Base-by-base conservation (phyloP, 192 early-diverging fungal species). In the Dispira parvispora region DNA sequence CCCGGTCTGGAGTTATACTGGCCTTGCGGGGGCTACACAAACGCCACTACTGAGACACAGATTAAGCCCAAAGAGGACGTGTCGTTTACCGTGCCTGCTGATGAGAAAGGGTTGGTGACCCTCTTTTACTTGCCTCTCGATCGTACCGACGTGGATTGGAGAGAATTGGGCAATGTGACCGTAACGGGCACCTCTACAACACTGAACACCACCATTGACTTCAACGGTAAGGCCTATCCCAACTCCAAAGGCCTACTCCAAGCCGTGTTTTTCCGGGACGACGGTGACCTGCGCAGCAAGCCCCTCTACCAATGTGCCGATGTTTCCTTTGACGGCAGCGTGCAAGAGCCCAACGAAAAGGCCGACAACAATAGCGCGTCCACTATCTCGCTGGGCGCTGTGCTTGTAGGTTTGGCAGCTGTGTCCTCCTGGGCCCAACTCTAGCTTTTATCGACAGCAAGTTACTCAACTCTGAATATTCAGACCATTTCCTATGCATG, bases 241-340 rank as follows among this genome's bases (percentile, higher is more conserved):
- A 16, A 28, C 57, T 43, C 32, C 42, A 60, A 60, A 18, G 57
- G 55, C 46, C 43, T 54, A 20, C 38, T 60, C 5, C 26, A 60
- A 43, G 57, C 57, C 38, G 27, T 27, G 38, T 60, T 60, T 16
- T 60, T 42, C 57, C 57, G 27, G 13, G 43, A 11, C 21, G 32
- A 27, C 57, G 12, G 16, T 0, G 13, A 28, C 38, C 27, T 42
- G 16, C 38, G 18, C 21, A 43, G 18, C 42, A 27, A 42, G 21
- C 57, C 57, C 32, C 38, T 60, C 1, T 60, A 26, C 38, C 57
- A 60, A 43, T 60, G 57, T 43, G 57, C 57, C 57, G 57, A 60
- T 21, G 32, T 60, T 21, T 18, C 21, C 18, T 18, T 55, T 26
- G 25, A 28, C 25, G 53, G 21, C 47, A 23, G 21, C 21, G 1